Evolutionary conservation across 805 yeast species (phyloP).

Genomic region (Cyberlindnera maritima): DNA sequence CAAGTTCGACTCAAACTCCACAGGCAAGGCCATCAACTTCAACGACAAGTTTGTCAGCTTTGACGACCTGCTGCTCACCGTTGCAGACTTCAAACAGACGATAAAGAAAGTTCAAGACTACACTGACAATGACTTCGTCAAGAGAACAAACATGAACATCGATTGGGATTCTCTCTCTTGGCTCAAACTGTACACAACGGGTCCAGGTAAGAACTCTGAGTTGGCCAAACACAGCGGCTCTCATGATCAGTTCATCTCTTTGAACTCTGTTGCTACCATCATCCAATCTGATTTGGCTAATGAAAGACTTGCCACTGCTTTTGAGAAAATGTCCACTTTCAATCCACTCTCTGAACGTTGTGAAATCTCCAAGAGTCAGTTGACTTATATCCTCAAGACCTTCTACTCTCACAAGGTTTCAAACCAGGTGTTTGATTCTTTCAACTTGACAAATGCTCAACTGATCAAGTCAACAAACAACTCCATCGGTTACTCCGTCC

Average conservation of each 20-base stretch:
- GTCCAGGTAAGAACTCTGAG: constrained; percentile 10
- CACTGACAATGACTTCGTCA: constrained; percentile 31
- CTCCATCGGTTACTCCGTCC: constrained; percentile 30
- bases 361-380: constrained; percentile 35
- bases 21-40: constrained; percentile 35
- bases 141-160: constrained; percentile 30
- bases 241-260: constrained; percentile 31
- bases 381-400: constrained; percentile 31
- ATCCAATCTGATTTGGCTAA: constrained; percentile 39
- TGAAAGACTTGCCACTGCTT: constrained; percentile 30
- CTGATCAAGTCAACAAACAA: constrained; percentile 27
- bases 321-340: constrained; percentile 29
- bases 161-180: constrained; percentile 33
- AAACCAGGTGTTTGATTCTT: constrained; percentile 33
- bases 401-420: constrained; percentile 40
- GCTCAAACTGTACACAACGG: constrained; percentile 19
- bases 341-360: constrained; percentile 29
- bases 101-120: constrained; percentile 32
- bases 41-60: constrained; percentile 36
- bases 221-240: background rate
- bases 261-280: constrained; percentile 39
- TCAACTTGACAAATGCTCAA: constrained; percentile 22
- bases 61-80: constrained; percentile 33
- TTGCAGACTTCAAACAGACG: constrained; percentile 31
- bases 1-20: constrained; percentile 38